These are phyloP conservation scores for Pythium sukuiense DNA, from an alignment of 352 stramenopile species.

Conservation along the genomic window DNA sequence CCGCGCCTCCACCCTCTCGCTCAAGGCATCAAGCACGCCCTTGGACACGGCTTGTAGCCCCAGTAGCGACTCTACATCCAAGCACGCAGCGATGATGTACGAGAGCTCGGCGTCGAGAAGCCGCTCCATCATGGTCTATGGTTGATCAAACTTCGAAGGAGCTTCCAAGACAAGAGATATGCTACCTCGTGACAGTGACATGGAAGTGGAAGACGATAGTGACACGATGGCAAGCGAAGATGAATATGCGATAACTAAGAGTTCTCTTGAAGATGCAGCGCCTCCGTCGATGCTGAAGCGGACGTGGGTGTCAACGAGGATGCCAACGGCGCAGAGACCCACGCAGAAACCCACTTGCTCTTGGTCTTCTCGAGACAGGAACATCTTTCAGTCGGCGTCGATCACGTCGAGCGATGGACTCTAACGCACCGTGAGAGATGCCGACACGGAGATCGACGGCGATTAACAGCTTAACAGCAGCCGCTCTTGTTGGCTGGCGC, in stretches of 20 bases:
- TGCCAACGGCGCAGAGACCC: background rate
- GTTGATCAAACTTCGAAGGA: background rate
- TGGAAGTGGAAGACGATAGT: background rate
- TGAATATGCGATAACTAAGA: background rate
- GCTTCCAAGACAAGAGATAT: background rate
- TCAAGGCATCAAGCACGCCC: constrained; percentile 11
- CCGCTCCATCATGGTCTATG: background rate
- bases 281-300: too few relatives aligned
- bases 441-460: background rate
- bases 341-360: background rate
- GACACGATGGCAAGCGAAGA: background rate
- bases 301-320: background rate
- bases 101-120: constrained; percentile 34
- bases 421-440: constrained; percentile 4
- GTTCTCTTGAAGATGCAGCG: background rate
- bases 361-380: background rate
- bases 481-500: constrained; percentile 62
- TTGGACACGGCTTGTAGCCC: constrained; percentile 32
- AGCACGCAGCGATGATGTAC: constrained; percentile 28
- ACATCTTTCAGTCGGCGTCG: constrained; percentile 9
- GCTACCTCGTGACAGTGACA: constrained; percentile 2
- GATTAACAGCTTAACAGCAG: constrained; percentile 82
- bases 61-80: constrained; percentile 48
- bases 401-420: constrained; percentile 11
- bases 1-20: constrained; percentile 28